Evolutionary conservation across 2,329 filamentous ascomycete species (phyloP).

Genomic region (Beauveria pseudobassiana): DNA sequence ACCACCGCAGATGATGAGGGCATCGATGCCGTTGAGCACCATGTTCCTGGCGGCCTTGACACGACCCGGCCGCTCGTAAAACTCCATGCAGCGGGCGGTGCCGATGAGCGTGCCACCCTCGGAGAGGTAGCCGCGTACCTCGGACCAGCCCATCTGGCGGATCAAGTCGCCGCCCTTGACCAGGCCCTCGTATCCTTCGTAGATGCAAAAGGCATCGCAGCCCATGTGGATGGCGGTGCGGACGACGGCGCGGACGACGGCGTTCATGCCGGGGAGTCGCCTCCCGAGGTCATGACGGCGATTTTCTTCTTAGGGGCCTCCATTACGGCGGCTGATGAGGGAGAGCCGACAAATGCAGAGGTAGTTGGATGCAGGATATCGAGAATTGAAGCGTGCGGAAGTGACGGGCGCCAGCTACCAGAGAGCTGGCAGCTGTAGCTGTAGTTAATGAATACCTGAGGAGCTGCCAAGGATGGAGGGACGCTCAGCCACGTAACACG

Average conservation of each 20-base stretch:
- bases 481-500: neutral
- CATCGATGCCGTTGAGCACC: slow-evolving; percentile 87
- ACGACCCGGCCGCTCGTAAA: slow-evolving; percentile 81
- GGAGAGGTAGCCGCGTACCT: slow-evolving; percentile 88
- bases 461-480: neutral
- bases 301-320: slow-evolving; percentile 56
- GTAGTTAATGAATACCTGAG: neutral
- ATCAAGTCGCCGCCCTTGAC: slow-evolving; percentile 87
- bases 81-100: slow-evolving; percentile 85
- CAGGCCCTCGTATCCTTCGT: slow-evolving; percentile 93
- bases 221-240: slow-evolving; percentile 82
- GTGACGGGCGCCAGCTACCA: neutral
- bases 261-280: slow-evolving; percentile 93
- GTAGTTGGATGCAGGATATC: neutral
- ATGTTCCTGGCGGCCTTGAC: slow-evolving; percentile 88
- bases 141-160: slow-evolving; percentile 80
- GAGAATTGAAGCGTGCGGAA: neutral
- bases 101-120: slow-evolving; percentile 95
- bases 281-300: slow-evolving; percentile 88
- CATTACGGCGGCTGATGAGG: neutral
- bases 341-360: neutral
- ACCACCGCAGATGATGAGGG: slow-evolving; percentile 92
- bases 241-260: slow-evolving; percentile 80
- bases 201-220: slow-evolving; percentile 73
- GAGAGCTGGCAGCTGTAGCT: neutral